Base-by-base conservation (phyloP, 257 asterid species). In the Datura wrightii region DNA sequence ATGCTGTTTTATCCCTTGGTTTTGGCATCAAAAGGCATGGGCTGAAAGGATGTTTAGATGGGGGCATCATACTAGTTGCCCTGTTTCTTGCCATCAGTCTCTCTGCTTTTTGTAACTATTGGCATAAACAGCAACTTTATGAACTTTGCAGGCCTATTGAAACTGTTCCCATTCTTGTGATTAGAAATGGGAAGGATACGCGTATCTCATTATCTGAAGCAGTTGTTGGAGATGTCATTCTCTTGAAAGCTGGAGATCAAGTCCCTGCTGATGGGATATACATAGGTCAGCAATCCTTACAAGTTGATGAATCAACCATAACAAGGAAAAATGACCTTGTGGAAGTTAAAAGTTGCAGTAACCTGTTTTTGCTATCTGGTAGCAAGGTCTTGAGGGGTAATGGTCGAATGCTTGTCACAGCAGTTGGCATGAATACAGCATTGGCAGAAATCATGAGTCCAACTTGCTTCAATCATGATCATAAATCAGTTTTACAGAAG, bases 251-350 rank as follows among this genome's bases (percentile, higher is more conserved):
- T 0, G 97, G 98, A 5, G 91, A 94, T 86, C 94, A 87, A 46
- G 89, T 94, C 16, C 96, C 98, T 0, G 93, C 94, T 1, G 97
- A 94, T 41, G 97, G 98, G 0, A 4, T 94, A 16, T 91, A 86
- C 85, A 31, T 92, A 1, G 86, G 84, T 0, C 93, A 94, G 0
- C 83, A 89, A 54, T 76, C 93, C 15, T 87, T 92, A 3, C 86
- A 37, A 14, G 91, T 92, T 6, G 97, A 91, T 5, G 94, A 93
- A 41, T 89, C 94, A 19, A 90, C 89, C 86, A 84, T 91, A 87
- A 90, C 89, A 11, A 91, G 87, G 50, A 88, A 85, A 79, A 89
- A 84, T 60, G 89, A 72, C 59, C 89, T 84, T 11, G 89, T 90
- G 16, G 89, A 83, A 13, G 87, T 94, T 11, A 59, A 90, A 37